A percentile compares a stretch with the other conserved stretches of the same genome.
phyloP scores from a whole-genome alignment of 306 rosid genomes.

The Rosa multiflora region DNA sequence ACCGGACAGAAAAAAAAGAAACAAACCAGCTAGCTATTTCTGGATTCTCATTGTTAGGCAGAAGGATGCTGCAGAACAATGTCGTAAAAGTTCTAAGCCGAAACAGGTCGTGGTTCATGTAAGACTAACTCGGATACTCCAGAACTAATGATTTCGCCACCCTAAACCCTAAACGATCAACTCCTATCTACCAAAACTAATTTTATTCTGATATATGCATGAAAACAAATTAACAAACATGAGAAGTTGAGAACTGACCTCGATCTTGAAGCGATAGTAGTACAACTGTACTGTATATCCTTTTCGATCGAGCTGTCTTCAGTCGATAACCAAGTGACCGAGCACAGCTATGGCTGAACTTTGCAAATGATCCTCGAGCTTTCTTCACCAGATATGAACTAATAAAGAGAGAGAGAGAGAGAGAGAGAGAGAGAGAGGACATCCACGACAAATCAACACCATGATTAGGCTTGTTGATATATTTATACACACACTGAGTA shows the following conservation, averaged over 20 bases:
- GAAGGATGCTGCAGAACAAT: not conserved
- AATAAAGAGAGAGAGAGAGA: not conserved
- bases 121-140: not conserved
- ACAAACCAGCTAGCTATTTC: not conserved
- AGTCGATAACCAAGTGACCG: not conserved
- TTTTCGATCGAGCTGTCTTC: not conserved
- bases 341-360: not conserved
- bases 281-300: not conserved
- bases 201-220: not conserved
- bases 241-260: not conserved
- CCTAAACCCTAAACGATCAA: not conserved
- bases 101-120: not conserved
- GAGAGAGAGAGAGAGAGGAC: not conserved
- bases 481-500: not conserved
- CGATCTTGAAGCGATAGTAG: not conserved
- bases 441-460: not conserved
- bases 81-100: not conserved
- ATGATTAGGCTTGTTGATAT: not conserved
- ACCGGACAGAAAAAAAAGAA: conserved; percentile 19
- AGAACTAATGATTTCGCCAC: not conserved
- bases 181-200: not conserved
- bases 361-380: not conserved
- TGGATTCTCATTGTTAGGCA: not conserved
- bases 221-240: not conserved
- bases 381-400: not conserved